phyloP scores from a whole-genome alignment of 2,329 filamentous ascomycete genomes.

The Hypoxylon sp. region DNA sequence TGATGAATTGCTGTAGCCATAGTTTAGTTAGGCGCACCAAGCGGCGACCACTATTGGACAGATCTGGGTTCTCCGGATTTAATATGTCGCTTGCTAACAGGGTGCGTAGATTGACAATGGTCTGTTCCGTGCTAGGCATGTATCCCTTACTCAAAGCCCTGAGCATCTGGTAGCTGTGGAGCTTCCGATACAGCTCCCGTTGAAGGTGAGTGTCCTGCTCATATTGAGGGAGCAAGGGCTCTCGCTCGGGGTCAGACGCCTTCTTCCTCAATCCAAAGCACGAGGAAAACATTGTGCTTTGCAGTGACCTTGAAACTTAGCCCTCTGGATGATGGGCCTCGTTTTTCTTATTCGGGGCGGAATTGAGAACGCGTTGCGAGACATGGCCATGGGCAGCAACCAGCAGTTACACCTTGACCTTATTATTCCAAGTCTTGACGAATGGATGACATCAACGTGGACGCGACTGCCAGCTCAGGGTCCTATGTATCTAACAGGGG shows the following conservation, averaged over 20 bases:
- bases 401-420: constrained; percentile 4
- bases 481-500: constrained; percentile 1
- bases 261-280: constrained; percentile 72
- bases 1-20: constrained; percentile 83
- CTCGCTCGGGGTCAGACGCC: constrained; percentile 70
- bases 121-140: constrained; percentile 92
- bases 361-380: constrained; percentile 10
- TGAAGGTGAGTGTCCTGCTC: constrained; percentile 84
- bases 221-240: constrained; percentile 87
- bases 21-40: constrained; percentile 79
- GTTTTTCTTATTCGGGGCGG: constrained; percentile 11
- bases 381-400: constrained; percentile 23
- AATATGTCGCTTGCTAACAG: constrained; percentile 83
- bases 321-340: constrained; percentile 13
- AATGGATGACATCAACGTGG: constrained; percentile 43
- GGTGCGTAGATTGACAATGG: constrained; percentile 82
- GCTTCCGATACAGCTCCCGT: constrained; percentile 84
- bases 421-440: constrained; percentile 35
- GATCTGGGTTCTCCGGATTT: constrained; percentile 78
- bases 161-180: constrained; percentile 93
- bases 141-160: constrained; percentile 85
- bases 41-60: constrained; percentile 82
- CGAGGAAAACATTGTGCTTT: constrained; percentile 64
- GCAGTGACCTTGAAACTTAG: constrained; percentile 20
- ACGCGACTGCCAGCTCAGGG: constrained; percentile 20